phyloP scores from a whole-genome alignment of 2,329 filamentous ascomycete species.

The Hirsutella minnesotensis region DNA sequence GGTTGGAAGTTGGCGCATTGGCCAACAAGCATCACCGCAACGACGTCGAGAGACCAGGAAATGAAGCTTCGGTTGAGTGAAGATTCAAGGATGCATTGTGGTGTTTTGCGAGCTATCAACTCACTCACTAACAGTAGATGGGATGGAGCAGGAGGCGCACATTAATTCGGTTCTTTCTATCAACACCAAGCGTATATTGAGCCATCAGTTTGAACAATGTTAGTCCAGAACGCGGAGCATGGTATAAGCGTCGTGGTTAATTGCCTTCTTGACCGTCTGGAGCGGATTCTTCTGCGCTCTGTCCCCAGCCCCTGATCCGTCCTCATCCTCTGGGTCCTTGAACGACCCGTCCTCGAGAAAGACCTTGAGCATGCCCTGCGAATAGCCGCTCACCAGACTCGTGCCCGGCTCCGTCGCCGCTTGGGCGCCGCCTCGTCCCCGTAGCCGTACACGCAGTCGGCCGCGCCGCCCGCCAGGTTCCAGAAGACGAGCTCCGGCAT shows the following conservation, averaged over 20 bases:
- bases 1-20: no score
- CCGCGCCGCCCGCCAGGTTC: conserved; percentile 38
- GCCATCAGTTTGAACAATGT: conserved; percentile 1
- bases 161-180: no score
- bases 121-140: no score
- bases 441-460: conserved; percentile 9
- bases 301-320: conserved; percentile 23
- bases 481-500: conserved; percentile 49
- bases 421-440: conserved; percentile 28
- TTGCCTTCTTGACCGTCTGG: conserved; percentile 33
- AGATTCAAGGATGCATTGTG: no score
- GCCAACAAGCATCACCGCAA: no score
- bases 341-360: conserved; percentile 40
- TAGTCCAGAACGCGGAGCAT: conserved; percentile 45
- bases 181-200: no score
- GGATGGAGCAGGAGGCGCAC: no score
- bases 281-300: conserved; percentile 31
- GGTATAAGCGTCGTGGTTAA: conserved; percentile 39
- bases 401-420: conserved; percentile 32
- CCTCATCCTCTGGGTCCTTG: conserved; percentile 24
- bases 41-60: no score
- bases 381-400: conserved; percentile 42
- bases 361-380: conserved; percentile 44
- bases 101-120: no score
- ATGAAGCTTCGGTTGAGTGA: no score